Base-by-base conservation (phyloP, 768 basidiomycete species). In the Cubamyces lactineus region DNA sequence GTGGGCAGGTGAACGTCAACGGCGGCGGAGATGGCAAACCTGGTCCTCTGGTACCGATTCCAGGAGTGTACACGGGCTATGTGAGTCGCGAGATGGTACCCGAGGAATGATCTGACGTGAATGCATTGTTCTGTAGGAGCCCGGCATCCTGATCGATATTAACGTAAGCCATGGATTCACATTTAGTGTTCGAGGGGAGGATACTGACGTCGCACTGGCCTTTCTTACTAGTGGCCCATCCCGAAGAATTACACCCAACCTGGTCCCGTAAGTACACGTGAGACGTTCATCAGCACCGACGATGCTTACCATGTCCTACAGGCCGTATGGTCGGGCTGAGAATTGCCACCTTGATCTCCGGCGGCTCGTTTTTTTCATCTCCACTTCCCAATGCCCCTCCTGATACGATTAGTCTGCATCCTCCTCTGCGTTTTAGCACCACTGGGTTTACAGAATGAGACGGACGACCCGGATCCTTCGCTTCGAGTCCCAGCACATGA, bases 1-100 rank as follows among this genome's bases (percentile, higher is more conserved):
- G 75, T 53, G 75, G 69, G 4, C 75, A 76, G 60, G 57, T 76
- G 63, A 72, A 75, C 49, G 74, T 76, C 41, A 69, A 66, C 15
- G 69, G 69, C 47, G 74, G 74, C 26, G 75, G 74, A 2, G 69
- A 56, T 46, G 74, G 73, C 30, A 71, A 57, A 21, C 75, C 75
- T 3, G 71, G 73, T 0, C 75, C 75, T 12, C 62, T 74, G 50
- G 73, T 75, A 49, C 62, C 70, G 17, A 72, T 74, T 49, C 74
- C 75, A 13, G 75, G 74, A 40, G 74, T 72, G 19, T 76, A 76
- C 66, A 72, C 71, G 15, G 73, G 73, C 34, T 38, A 58, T 23
- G 62, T 58, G 21, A n/a, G 62, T 58, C 3, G 17, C 13, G 17
- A 28, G 8, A 1, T 48, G 19, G 15, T 17, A 5, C 12, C 19